phyloP scores from a whole-genome alignment of 106 monocot species.

The Vanilla planifolia region DNA sequence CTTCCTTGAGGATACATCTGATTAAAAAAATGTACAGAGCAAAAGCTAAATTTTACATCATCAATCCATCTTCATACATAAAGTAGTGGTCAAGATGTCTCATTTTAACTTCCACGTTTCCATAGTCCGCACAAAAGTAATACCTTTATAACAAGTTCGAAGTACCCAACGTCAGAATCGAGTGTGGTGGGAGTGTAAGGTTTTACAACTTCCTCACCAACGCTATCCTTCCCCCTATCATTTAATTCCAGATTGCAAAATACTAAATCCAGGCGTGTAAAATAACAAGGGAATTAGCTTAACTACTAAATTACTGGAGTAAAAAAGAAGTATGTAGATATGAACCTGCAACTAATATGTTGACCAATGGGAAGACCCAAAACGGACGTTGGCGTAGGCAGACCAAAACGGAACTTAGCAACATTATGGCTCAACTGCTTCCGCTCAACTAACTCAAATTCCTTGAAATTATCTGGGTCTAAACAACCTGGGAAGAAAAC shows the following conservation, averaged over 20 bases:
- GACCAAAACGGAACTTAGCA: constrained; percentile 83
- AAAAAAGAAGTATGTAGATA: neutral
- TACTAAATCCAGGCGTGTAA: neutral
- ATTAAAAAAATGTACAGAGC: neutral
- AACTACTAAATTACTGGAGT: neutral
- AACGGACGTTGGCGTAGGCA: constrained; percentile 64
- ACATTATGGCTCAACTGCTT: constrained; percentile 95
- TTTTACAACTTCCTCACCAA: constrained; percentile 92
- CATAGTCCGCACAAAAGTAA: neutral
- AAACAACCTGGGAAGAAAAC: constrained; percentile 43
- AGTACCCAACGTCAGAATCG: constrained; percentile 88
- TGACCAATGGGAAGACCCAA: constrained; percentile 97
- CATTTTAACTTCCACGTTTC: neutral
- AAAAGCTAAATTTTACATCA: neutral
- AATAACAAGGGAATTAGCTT: neutral
- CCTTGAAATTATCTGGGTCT: constrained; percentile 87
- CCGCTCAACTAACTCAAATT: constrained; percentile 82
- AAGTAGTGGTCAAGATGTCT: neutral
- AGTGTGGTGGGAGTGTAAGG: constrained; percentile 96
- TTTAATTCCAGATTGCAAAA: constrained; percentile 4
- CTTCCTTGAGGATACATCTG: constrained; percentile 81
- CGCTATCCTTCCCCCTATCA: constrained; percentile 64
- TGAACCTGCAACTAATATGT: constrained; percentile 97
- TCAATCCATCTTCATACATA: neutral
- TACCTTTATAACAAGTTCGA: constrained; percentile 99